These are phyloP conservation scores for Plasmodium coatneyi DNA, from an alignment of 169 alveolate genomes.

Conservation along the genomic window DNA sequence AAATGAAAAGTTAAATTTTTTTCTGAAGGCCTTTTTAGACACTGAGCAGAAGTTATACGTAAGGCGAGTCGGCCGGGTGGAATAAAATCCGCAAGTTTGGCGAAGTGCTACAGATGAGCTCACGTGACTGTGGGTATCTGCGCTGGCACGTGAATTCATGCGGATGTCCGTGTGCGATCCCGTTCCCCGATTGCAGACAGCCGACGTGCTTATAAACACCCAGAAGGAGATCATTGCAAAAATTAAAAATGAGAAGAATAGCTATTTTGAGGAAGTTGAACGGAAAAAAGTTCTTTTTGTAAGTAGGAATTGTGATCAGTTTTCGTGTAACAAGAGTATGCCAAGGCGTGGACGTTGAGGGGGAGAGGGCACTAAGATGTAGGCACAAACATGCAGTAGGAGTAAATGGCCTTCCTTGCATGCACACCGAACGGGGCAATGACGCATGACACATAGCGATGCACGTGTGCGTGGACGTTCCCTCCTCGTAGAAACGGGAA, in stretches of 20 bases:
- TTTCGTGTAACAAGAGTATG: background rate
- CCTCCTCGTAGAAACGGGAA: slow-evolving; percentile 44
- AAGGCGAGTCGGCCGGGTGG: background rate
- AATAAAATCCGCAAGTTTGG: background rate
- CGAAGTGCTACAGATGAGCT: background rate
- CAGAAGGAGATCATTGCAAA: slow-evolving; percentile 45
- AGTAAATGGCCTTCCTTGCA: background rate
- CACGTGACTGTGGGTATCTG: background rate
- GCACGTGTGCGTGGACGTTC: background rate
- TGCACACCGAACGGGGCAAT: background rate
- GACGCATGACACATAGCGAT: background rate
- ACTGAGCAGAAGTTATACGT: slow-evolving; percentile 64
- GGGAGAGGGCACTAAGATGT: background rate
- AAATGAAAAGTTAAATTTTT: slow-evolving; percentile 28
- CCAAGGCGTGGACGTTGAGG: background rate
- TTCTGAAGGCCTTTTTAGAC: slow-evolving; percentile 57
- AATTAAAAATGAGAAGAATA: slow-evolving; percentile 45
- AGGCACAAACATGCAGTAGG: background rate
- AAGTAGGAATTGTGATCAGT: background rate
- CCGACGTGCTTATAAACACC: slow-evolving; percentile 52
- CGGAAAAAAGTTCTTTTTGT: slow-evolving; percentile 25
- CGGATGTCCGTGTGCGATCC: background rate
- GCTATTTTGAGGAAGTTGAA: slow-evolving; percentile 44
- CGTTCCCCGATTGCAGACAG: slow-evolving; percentile 15
- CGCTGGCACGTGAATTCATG: background rate